A percentile compares a stretch with the other conserved stretches of the same genome.
phyloP scores from a whole-genome alignment of 2,329 filamentous ascomycete species.

The Xylariaceae sp. region DNA sequence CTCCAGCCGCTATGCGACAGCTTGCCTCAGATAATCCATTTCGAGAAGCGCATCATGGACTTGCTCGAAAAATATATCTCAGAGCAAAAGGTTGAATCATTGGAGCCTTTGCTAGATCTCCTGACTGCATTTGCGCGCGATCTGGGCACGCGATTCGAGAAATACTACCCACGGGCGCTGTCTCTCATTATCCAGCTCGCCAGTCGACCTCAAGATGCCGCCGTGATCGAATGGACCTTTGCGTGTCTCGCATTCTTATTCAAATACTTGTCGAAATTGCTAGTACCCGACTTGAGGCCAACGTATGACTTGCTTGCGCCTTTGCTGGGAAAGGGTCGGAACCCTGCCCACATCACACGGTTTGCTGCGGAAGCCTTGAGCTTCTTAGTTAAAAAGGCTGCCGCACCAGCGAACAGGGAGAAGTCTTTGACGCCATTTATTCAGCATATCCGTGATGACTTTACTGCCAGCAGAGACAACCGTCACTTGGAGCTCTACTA shows the following conservation, averaged over 20 bases:
- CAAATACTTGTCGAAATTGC: slow-evolving; percentile 86
- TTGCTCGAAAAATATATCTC: slow-evolving; percentile 71
- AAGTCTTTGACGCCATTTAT: slow-evolving; percentile 67
- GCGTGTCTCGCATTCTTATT: slow-evolving; percentile 90
- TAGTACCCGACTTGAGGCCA: slow-evolving; percentile 80
- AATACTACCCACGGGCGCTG: slow-evolving; percentile 73
- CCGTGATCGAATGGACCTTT: slow-evolving; percentile 98
- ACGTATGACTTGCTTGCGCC: slow-evolving; percentile 79
- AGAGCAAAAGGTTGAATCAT: slow-evolving; percentile 67
- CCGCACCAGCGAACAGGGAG: slow-evolving; percentile 69
- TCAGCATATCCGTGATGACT: slow-evolving; percentile 64
- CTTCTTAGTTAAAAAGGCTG: slow-evolving; percentile 87
- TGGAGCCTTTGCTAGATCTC: slow-evolving; percentile 85
- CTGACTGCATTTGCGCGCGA: slow-evolving; percentile 93
- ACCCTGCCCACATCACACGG: slow-evolving; percentile 80
- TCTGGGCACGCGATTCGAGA: slow-evolving; percentile 79
- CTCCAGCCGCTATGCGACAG: slow-evolving; percentile 78
- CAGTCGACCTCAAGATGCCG: slow-evolving; percentile 68
- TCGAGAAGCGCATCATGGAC: slow-evolving; percentile 79
- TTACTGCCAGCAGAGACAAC: slow-evolving; percentile 49
- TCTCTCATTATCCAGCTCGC: slow-evolving; percentile 72
- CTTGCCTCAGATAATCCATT: slow-evolving; percentile 85
- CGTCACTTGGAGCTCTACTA: slow-evolving; percentile 65
- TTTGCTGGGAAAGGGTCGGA: slow-evolving; percentile 73
- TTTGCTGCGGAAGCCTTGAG: slow-evolving; percentile 95